These are phyloP conservation scores for Monilinia fructicola DNA, from an alignment of 2,329 filamentous ascomycete genomes.

Conservation along the genomic window DNA sequence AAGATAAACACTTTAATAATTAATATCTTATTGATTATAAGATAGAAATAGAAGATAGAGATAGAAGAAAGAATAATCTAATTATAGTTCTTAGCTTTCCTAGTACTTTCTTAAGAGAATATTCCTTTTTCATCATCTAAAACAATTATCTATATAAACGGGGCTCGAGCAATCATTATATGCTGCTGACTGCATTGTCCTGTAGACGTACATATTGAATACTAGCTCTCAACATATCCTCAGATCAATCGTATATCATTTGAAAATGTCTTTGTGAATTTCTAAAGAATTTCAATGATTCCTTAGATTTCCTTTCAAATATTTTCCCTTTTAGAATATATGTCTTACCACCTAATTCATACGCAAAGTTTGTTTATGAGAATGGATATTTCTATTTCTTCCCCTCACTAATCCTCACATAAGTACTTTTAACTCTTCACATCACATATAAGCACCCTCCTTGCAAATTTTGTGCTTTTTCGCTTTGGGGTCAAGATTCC, in stretches of 20 bases:
- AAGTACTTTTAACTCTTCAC: constrained; percentile 28
- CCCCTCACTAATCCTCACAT: constrained; percentile 26
- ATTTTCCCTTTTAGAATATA: neutral
- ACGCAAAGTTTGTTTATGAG: neutral
- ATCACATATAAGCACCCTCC: constrained; percentile 27
- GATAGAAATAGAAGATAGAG: no score
- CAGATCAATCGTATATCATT: no score
- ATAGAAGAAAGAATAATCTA: no score
- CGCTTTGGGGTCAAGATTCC: constrained; percentile 8
- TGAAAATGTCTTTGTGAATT: neutral
- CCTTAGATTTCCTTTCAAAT: neutral
- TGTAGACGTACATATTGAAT: neutral
- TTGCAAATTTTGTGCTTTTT: constrained; percentile 16
- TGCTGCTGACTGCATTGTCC: neutral
- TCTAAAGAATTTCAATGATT: neutral
- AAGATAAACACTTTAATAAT: no score
- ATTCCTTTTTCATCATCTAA: neutral
- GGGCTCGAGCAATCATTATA: neutral
- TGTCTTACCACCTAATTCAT: neutral
- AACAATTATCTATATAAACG: neutral
- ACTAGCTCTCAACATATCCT: neutral
- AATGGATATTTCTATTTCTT: constrained; percentile 10
- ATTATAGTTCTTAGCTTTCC: no score
- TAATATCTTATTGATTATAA: no score
- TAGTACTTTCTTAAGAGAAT: no score